Conservation (phyloP, 2,329 filamentous ascomycete species). For the Alternaria atra region DNA sequence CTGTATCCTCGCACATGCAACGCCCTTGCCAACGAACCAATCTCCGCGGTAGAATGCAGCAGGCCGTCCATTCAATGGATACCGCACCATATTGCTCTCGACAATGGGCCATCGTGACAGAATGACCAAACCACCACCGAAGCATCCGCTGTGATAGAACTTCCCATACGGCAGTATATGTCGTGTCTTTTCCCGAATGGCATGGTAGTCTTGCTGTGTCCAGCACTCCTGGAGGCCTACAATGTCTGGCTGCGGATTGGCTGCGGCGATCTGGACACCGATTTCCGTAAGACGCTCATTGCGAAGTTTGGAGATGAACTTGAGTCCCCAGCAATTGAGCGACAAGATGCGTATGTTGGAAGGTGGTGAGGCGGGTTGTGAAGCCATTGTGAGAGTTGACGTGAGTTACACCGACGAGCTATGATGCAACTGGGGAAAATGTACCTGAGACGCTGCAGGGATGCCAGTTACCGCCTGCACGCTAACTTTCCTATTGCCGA, state of each 20-base stretch:
- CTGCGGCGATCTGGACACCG: slow-evolving; percentile 76
- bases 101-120: slow-evolving; percentile 92
- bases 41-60: slow-evolving; percentile 94
- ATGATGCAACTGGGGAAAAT: slow-evolving; percentile 31
- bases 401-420: background rate
- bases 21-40: slow-evolving; percentile 95
- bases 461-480: slow-evolving; percentile 14
- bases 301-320: slow-evolving; percentile 82
- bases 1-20: slow-evolving; percentile 82
- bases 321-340: slow-evolving; percentile 97
- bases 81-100: slow-evolving; percentile 84
- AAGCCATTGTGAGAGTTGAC: slow-evolving; percentile 29
- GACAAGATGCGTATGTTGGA: slow-evolving; percentile 78
- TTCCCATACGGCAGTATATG: slow-evolving; percentile 86
- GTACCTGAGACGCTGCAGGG: slow-evolving; percentile 22
- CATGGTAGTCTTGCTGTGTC: slow-evolving; percentile 83
- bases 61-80: slow-evolving; percentile 91
- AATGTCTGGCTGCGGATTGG: slow-evolving; percentile 77
- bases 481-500: slow-evolving; percentile 17
- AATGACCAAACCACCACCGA: slow-evolving; percentile 88
- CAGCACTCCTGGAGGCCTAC: slow-evolving; percentile 97
- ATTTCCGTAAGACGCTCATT: slow-evolving; percentile 83
- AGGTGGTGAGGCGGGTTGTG: slow-evolving; percentile 41
- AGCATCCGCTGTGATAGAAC: slow-evolving; percentile 89
- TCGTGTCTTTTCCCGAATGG: slow-evolving; percentile 76